Base-by-base conservation (phyloP, 169 alveolate genomes). In the Plasmodium vivax region DNA sequence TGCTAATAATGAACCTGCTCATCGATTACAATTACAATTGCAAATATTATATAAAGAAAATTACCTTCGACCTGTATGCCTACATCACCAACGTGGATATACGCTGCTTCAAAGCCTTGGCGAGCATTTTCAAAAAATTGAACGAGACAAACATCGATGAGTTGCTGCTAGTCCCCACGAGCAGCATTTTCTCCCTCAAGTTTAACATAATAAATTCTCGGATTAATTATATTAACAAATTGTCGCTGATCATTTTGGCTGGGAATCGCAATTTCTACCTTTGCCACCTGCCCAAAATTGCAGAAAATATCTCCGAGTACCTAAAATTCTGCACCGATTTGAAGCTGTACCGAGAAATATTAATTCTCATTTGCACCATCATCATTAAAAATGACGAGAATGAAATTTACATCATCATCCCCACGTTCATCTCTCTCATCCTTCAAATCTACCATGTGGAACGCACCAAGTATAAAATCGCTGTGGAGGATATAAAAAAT, bases 361-460 rank as follows among this genome's bases (percentile, higher is more conserved):
- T 92, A 82, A 82, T 92, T 32, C 27, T 92, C 2, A 92, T 92
- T 34, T 92, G 95, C 68, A 72, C 62, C 14, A 92, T 92, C 10
- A 82, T 92, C 7, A 82, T 92, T 47, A 82, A 83, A 58, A 92
- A 92, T 92, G 95, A 92, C 82, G 95, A 92, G 30, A 92, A 62
- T 82, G 95, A 92, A 82, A 82, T 92, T n/a, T 92, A 92, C 36
- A 92, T 92, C 4, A 92, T 92, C 19, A 92, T 92, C 7, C 95
- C 95, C 8, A 92, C 92, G 5, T 92, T 92, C 47, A 92, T 92
- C 5, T 92, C 95, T 2, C 72, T 92, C 16, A 82, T 92, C 6
- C 77, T 92, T 34, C 95, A 92, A 56, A 92, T 92, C 45, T 92
- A 92, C 84, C 95, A 92, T 92, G 95, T 92, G 1, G 95, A 92